Evolutionary conservation across 192 early-diverging fungal species (phyloP), one percentile per base, ranked within the genome.

Genomic region (Mortierella hygrophila): DNA sequence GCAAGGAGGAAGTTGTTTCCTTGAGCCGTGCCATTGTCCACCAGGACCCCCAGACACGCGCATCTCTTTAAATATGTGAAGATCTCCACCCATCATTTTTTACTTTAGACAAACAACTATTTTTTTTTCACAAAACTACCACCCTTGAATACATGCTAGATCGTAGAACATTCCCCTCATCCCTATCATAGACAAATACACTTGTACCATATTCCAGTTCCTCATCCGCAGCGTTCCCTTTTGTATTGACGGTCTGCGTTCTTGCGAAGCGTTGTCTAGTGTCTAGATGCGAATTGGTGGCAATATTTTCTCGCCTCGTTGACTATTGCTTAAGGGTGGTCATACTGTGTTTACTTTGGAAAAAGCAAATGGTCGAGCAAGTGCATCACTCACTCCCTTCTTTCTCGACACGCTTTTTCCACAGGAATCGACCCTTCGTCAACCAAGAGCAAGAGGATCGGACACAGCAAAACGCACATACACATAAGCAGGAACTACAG

Each of bases 1-100:
- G 78, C 29, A 57, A 78, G 44, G 84, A 86, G 32, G 70, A 86
- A 29, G 72, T 86, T 8, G 78, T 86, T 0, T 86, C 84, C 29
- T 60, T 80, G 18, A 60, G 77, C 42, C 69, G 84, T 4, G 72
- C 84, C 41, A 80, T 85, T 29, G 44, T 85, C 44, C 79, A 57
- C 15, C 79, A 86, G 40, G 75, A 86, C 35, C 11, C 70, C 20
- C 26, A 55, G 9, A 40, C 68, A 40, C 78, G 72, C 8, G 46
- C 82, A 11, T 72, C 44, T 13, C 65, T 84, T 38, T 84, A 84
- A 68, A 69, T 9, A 41, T 4, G 10, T 9, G 11, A 32, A 26
- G n/a, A 9, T 65, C 60, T 60, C n/a, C 60, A 26, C 9, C 29
- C 10, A 32, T 13, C 60, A 26, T 23, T 32, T 32, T 20, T 65